Base-by-base conservation (phyloP, 345 rosid genomes). In the Carallia pectinifolia region DNA sequence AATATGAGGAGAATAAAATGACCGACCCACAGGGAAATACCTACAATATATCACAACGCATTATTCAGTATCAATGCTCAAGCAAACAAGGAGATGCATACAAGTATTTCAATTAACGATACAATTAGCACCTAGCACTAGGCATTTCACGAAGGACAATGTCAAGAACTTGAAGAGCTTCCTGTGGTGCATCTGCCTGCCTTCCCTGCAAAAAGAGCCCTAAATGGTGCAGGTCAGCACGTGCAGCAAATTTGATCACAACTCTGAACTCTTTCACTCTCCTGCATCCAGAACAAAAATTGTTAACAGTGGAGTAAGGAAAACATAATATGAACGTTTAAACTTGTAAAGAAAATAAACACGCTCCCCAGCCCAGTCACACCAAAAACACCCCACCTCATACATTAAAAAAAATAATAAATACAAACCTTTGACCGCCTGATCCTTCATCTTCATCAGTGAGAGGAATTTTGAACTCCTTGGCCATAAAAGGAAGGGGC, bases 101-200 rank as follows among this genome's bases (percentile, higher is more conserved):
- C 1, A 64, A 5, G 4, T 58, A 15, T 15, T 31, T 7, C 59
- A 38, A 53, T 13, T 15, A 1, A 62, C 29, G 29, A 39, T 31
- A 7, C 30, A 13, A 30, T 33, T 30, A 59, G 5, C 15, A 73
- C 77, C 74, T 40, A 29, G 71, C 18, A 31, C 91, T 90, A 62
- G 96, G 98, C 72, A 90, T 82, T 83, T 92, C 98, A 23, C 97
- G 95, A 71, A 90, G 85, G 73, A 93, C 97, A 82, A 89, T 93
- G 79, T 93, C 98, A 58, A 93, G 98, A 81, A 93, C 97, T 78
- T 93, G 98, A 65, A 93, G 87, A 23, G 91, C 98, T 83, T 89
- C 97, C 76, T 93, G 96, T 6, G 98, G 96, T 4, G 98, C 97
- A 82, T 90, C 97, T 31, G 96, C 88, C 80, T 89, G 97, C 82